phyloP scores from a whole-genome alignment of 805 yeast genomes.

The Starmerella bombicola region DNA sequence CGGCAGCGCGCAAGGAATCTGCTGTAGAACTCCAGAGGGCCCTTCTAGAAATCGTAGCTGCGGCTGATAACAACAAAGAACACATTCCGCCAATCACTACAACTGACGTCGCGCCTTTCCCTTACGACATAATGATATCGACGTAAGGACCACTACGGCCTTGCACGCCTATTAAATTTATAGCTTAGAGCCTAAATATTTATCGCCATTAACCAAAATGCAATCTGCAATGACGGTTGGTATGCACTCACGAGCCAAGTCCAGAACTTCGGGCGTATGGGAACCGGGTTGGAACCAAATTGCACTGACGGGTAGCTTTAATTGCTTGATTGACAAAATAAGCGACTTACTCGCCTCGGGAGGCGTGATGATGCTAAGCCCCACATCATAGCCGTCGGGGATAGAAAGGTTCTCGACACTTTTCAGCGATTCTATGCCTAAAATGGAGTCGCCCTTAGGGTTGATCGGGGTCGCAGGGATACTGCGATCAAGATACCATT shows the following conservation, averaged over 20 bases:
- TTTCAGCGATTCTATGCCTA: slow-evolving; percentile 32
- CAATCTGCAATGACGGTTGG: slow-evolving; percentile 45
- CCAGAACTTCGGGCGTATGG: slow-evolving; percentile 39
- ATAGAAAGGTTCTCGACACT: slow-evolving; percentile 22
- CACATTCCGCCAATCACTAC: slow-evolving; percentile 68
- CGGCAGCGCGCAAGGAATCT: slow-evolving; percentile 15
- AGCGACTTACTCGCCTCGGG: slow-evolving; percentile 45
- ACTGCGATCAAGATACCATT: slow-evolving; percentile 50
- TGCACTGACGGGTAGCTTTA: slow-evolving; percentile 34
- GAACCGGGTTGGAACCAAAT: slow-evolving; percentile 84
- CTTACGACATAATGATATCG: slow-evolving; percentile 35
- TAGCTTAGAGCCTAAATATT: not conserved
- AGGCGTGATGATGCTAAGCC: slow-evolving; percentile 64
- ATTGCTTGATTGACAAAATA: slow-evolving; percentile 31
- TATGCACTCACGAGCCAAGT: slow-evolving; percentile 25
- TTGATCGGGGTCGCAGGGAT: slow-evolving; percentile 57
- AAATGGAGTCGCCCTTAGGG: slow-evolving; percentile 40
- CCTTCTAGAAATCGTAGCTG: slow-evolving; percentile 38
- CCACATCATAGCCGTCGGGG: slow-evolving; percentile 24
- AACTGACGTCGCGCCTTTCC: slow-evolving; percentile 55
- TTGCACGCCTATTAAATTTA: too few relatives aligned
- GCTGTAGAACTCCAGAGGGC: slow-evolving; percentile 31
- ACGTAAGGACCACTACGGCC: too few relatives aligned
- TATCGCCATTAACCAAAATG: slow-evolving; percentile 56
- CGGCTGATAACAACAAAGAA: slow-evolving; percentile 44